Conservation (phyloP, 1,139 yeast species). For the Saccharomyces hybrid region DNA sequence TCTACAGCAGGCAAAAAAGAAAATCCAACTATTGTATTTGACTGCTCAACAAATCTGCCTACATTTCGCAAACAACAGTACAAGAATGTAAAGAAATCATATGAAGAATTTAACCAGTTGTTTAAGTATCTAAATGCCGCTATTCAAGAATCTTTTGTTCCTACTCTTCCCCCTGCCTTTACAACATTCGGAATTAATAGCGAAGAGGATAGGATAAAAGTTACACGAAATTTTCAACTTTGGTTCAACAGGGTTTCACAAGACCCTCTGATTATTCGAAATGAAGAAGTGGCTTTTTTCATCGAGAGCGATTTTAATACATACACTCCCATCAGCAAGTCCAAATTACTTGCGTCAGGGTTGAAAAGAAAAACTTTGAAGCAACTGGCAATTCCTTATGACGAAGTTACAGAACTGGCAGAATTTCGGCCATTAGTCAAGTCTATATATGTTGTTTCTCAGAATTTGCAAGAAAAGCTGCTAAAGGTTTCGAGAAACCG, state of each 20-base stretch:
- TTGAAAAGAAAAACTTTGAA: slow-evolving; percentile 80
- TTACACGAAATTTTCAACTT: slow-evolving; percentile 57
- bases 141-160: slow-evolving; percentile 88
- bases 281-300: slow-evolving; percentile 83
- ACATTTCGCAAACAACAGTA: slow-evolving; percentile 65
- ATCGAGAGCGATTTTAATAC: slow-evolving; percentile 80
- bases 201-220: slow-evolving; percentile 64
- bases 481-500: slow-evolving; percentile 50
- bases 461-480: slow-evolving; percentile 48
- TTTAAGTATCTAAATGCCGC: slow-evolving; percentile 73
- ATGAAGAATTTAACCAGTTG: slow-evolving; percentile 65
- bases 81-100: slow-evolving; percentile 74
- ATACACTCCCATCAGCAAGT: slow-evolving; percentile 55
- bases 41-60: slow-evolving; percentile 52
- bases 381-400: slow-evolving; percentile 87
- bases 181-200: slow-evolving; percentile 80
- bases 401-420: slow-evolving; percentile 72
- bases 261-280: slow-evolving; percentile 74
- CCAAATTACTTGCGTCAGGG: slow-evolving; percentile 63
- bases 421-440: slow-evolving; percentile 82
- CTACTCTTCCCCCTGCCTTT: slow-evolving; percentile 67
- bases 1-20: slow-evolving; percentile 32
- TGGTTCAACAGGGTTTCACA: slow-evolving; percentile 75
- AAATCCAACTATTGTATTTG: slow-evolving; percentile 34
- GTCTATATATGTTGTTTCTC: slow-evolving; percentile 56